These are phyloP conservation scores for Gnetum montanum DNA, from an alignment of 75 land plant species.

Conservation along the genomic window DNA sequence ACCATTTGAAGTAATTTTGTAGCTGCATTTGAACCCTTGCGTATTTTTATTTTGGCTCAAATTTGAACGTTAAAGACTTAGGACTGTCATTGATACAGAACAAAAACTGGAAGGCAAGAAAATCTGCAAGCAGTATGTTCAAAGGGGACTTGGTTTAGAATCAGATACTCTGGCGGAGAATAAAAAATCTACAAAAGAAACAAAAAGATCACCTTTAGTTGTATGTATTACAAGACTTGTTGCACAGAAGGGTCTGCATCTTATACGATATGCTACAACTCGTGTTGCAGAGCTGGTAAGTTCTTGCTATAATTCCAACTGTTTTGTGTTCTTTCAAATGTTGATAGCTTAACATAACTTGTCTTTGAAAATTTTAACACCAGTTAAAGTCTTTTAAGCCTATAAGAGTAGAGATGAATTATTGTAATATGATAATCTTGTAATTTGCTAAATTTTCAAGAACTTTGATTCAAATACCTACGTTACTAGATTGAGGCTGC, in stretches of 20 bases:
- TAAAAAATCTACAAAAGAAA: background rate
- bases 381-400: too few relatives aligned
- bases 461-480: too few relatives aligned
- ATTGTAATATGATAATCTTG: too few relatives aligned
- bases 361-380: background rate
- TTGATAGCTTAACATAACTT: background rate
- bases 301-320: background rate
- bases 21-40: too few relatives aligned
- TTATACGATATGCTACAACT: slow-evolving; percentile 48
- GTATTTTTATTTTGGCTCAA: too few relatives aligned
- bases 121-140: slow-evolving; percentile 56
- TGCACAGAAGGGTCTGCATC: slow-evolving; percentile 70
- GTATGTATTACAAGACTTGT: slow-evolving; percentile 61
- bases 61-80: too few relatives aligned
- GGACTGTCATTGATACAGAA: too few relatives aligned
- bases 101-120: slow-evolving; percentile 30
- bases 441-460: too few relatives aligned
- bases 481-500: too few relatives aligned
- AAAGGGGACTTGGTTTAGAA: slow-evolving; percentile 50
- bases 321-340: background rate
- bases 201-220: slow-evolving; percentile 26
- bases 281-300: slow-evolving; percentile 47
- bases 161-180: slow-evolving; percentile 1
- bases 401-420: too few relatives aligned
- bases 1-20: too few relatives aligned